These are phyloP conservation scores for Clavaria fumosa DNA, from an alignment of 768 basidiomycete species.

Conservation along the genomic window DNA sequence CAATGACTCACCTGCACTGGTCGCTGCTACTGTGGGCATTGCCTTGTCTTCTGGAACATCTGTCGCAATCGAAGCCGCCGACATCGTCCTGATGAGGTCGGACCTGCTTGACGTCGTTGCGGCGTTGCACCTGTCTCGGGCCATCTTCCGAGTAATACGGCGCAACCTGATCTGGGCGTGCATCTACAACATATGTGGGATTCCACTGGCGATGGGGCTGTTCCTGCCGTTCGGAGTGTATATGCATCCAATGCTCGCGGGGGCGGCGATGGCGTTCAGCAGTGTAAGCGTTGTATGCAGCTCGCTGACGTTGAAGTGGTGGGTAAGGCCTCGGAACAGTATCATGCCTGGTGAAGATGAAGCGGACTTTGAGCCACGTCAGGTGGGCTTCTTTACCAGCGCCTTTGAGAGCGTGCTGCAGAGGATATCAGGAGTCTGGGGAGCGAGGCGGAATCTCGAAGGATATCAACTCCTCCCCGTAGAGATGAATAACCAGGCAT, in stretches of 20 bases:
- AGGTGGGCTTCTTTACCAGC: no score
- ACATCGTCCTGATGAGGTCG: slow-evolving; percentile 94
- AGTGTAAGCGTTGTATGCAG: slow-evolving; percentile 91
- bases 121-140: slow-evolving; percentile 76
- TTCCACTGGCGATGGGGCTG: slow-evolving; percentile 95
- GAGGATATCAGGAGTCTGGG: no score
- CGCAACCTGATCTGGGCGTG: slow-evolving; percentile 96
- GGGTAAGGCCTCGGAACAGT: slow-evolving; percentile 56
- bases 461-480: slow-evolving; percentile 64
- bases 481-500: slow-evolving; percentile 31
- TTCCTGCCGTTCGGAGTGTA: slow-evolving; percentile 85
- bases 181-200: slow-evolving; percentile 82
- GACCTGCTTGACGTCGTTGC: slow-evolving; percentile 97
- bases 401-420: no score
- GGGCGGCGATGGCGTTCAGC: slow-evolving; percentile 97
- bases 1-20: slow-evolving; percentile 96
- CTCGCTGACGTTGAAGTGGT: slow-evolving; percentile 74
- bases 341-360: slow-evolving; percentile 51
- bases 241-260: slow-evolving; percentile 96
- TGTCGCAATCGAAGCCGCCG: slow-evolving; percentile 95
- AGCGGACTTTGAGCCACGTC: no score
- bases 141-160: slow-evolving; percentile 80
- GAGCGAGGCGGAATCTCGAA: slow-evolving; percentile 23
- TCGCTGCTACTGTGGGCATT: slow-evolving; percentile 91
- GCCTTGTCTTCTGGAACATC: slow-evolving; percentile 94